These are phyloP conservation scores for Hypoxylon lienhwacheense DNA, from an alignment of 495 filamentous ascomycete species.

Conservation along the genomic window DNA sequence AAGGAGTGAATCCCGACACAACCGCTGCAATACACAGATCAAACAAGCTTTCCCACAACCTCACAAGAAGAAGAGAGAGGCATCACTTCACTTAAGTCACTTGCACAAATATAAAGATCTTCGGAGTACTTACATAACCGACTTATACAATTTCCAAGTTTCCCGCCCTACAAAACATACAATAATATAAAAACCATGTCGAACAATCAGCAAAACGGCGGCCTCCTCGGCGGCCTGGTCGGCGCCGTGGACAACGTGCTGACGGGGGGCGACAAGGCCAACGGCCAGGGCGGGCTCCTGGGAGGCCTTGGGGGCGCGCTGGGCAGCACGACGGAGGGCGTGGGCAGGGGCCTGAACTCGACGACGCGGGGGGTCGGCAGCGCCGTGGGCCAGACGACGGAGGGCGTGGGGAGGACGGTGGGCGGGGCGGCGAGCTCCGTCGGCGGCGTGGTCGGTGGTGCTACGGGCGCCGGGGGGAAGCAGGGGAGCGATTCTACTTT, in stretches of 20 bases:
- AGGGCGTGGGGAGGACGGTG: slow-evolving; percentile 38
- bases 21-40: not conserved
- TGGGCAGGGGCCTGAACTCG: slow-evolving; percentile 42
- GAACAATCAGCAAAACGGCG: slow-evolving; percentile 40
- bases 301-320: slow-evolving; percentile 39
- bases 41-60: not conserved
- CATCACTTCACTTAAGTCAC: too few species aligned
- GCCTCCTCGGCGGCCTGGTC: slow-evolving; percentile 46
- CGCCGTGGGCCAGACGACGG: slow-evolving; percentile 42
- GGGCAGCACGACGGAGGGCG: slow-evolving; percentile 40
- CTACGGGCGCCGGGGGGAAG: slow-evolving; percentile 28
- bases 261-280: slow-evolving; percentile 45
- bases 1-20: too few species aligned
- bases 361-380: slow-evolving; percentile 42
- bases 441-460: slow-evolving; percentile 32
- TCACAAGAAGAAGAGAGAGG: too few species aligned
- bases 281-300: slow-evolving; percentile 48
- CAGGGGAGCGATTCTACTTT: slow-evolving; percentile 21
- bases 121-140: too few species aligned
- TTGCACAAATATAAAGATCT: too few species aligned
- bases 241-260: slow-evolving; percentile 46
- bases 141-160: too few species aligned
- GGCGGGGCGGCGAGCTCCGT: slow-evolving; percentile 33
- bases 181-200: slow-evolving; percentile 26
- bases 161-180: not conserved